Percentiles rank a stretch among this genome's conserved stretches.
These are phyloP conservation scores for Daedaleopsis sinensis DNA, from an alignment of 768 basidiomycete genomes.

Conservation along the genomic window DNA sequence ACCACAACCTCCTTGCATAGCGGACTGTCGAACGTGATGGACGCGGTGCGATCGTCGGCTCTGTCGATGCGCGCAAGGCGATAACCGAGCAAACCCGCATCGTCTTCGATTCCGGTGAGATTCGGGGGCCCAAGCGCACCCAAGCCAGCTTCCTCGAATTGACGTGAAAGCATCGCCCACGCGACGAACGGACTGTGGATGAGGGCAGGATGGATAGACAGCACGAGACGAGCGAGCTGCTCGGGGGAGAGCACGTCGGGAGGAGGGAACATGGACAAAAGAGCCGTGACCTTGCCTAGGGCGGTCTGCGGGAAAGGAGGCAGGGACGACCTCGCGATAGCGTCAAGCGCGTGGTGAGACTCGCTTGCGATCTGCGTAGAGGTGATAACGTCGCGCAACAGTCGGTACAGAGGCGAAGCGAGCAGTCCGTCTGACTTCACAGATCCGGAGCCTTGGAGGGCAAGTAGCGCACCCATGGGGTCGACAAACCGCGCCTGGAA, in stretches of 20 bases:
- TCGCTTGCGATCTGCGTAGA: constrained; percentile 68
- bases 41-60: constrained; percentile 41
- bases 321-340: constrained; percentile 53
- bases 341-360: constrained; percentile 53
- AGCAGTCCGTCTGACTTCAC: constrained; percentile 8
- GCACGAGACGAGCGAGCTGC: constrained; percentile 55
- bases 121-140: constrained; percentile 54
- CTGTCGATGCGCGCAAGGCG: constrained; percentile 43
- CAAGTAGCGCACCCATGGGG: constrained; percentile 54
- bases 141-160: constrained; percentile 55
- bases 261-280: constrained; percentile 54
- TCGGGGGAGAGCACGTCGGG: constrained; percentile 42
- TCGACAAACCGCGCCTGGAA: constrained; percentile 73
- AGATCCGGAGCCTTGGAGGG: constrained; percentile 34
- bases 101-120: constrained; percentile 37
- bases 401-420: constrained; percentile 36
- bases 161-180: constrained; percentile 62
- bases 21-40: constrained; percentile 45
- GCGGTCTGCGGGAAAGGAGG: constrained; percentile 71
- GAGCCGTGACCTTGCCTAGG: constrained; percentile 48
- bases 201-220: constrained; percentile 62
- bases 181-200: constrained; percentile 59
- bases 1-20: constrained; percentile 35
- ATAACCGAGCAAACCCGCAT: constrained; percentile 57
- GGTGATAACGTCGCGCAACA: constrained; percentile 58